Percentiles rank a stretch among this genome's conserved stretches.
Evolutionary conservation across 345 rosid genomes (phyloP).

Genomic region (Euphorbia pulcherrima): DNA sequence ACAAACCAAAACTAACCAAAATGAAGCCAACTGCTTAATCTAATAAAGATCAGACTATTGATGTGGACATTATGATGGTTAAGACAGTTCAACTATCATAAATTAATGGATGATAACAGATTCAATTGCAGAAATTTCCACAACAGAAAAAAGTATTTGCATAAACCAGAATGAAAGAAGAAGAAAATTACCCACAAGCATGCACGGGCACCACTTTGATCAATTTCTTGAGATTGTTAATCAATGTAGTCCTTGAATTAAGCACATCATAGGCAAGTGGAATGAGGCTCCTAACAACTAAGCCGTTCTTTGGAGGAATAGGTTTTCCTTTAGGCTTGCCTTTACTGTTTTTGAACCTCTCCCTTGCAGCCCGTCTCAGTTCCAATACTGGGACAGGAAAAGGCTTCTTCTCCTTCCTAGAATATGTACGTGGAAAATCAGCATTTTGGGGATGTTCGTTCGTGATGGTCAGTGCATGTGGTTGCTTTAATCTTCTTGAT

Average conservation of each 20-base stretch:
- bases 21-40: no score
- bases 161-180: background rate
- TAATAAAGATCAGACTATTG: no score
- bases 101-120: background rate
- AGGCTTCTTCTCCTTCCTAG: constrained; percentile 85
- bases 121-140: background rate
- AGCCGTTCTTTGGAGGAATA: constrained; percentile 74
- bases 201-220: constrained; percentile 77
- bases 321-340: constrained; percentile 55
- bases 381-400: constrained; percentile 77
- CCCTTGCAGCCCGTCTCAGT: constrained; percentile 87
- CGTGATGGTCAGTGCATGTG: constrained; percentile 35
- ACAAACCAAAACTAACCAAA: no score
- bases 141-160: background rate
- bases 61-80: no score
- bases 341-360: constrained; percentile 67
- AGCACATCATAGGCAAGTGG: constrained; percentile 68
- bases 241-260: constrained; percentile 63
- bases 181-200: constrained; percentile 72
- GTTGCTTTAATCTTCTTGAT: constrained; percentile 31
- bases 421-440: constrained; percentile 64
- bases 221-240: constrained; percentile 74
- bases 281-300: constrained; percentile 59
- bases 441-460: constrained; percentile 75
- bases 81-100: no score